These are phyloP conservation scores for Mycena latifolia DNA, from an alignment of 768 basidiomycete genomes.

Conservation along the genomic window DNA sequence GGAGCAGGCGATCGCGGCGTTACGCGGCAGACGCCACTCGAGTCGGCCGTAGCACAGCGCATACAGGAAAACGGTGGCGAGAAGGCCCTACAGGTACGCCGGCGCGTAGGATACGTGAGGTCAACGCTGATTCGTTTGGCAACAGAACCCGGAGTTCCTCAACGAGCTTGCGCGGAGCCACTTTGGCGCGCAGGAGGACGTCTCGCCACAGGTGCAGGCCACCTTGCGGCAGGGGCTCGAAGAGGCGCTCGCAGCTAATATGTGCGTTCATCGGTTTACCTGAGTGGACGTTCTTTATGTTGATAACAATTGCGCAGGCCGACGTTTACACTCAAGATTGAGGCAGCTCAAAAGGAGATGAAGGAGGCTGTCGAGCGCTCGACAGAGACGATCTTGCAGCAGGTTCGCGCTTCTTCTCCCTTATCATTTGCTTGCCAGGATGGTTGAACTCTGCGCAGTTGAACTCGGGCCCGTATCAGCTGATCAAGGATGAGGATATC, in stretches of 20 bases:
- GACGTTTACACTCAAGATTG: constrained; percentile 28
- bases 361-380: constrained; percentile 30
- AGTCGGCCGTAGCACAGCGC: constrained; percentile 18
- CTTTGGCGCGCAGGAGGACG: constrained; percentile 14
- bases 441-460: constrained; percentile 5
- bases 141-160: constrained; percentile 26
- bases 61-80: constrained; percentile 24
- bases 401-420: constrained; percentile 19
- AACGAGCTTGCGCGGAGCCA: constrained; percentile 19
- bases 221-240: constrained; percentile 29
- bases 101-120: too few species aligned
- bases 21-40: constrained; percentile 19
- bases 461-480: constrained; percentile 35
- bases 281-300: too few species aligned
- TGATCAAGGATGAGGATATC: constrained; percentile 40
- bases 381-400: constrained; percentile 29
- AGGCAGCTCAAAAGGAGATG: constrained; percentile 36
- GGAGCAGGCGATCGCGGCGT: constrained; percentile 12
- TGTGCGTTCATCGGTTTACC: constrained; percentile 17
- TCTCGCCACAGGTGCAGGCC: constrained; percentile 19
- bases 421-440: not conserved
- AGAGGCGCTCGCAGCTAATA: constrained; percentile 31
- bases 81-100: too few species aligned
- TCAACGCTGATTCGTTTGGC: too few species aligned
- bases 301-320: constrained; percentile 25